phyloP scores from a whole-genome alignment of 176 grass and related monocot genomes.

The Cymbopogon citratus region DNA sequence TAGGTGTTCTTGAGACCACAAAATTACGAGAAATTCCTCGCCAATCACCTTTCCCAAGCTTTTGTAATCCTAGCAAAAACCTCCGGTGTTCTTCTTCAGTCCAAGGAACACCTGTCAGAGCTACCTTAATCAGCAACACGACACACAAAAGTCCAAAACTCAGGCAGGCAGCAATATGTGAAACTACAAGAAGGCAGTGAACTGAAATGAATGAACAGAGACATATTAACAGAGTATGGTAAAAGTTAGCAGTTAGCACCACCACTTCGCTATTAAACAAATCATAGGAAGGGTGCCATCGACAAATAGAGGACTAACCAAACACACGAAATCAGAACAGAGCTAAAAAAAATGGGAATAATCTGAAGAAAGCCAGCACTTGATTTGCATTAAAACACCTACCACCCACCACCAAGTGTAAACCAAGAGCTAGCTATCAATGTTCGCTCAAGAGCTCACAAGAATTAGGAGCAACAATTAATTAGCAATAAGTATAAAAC shows the following conservation, averaged over 20 bases:
- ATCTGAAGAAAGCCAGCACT: neutral
- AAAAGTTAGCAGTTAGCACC: neutral
- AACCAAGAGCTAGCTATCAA: neutral
- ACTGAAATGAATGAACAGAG: neutral
- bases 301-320: neutral
- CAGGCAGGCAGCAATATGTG: neutral
- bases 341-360: neutral
- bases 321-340: neutral
- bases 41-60: slow-evolving; percentile 97
- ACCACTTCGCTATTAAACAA: neutral
- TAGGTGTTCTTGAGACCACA: slow-evolving; percentile 94
- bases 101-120: slow-evolving; percentile 78
- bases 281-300: neutral
- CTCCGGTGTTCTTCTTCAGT: slow-evolving; percentile 98
- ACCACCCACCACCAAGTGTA: neutral
- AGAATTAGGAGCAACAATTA: neutral
- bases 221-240: neutral
- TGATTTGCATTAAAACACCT: neutral
- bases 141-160: neutral
- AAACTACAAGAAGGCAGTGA: slow-evolving; percentile 1
- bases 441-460: neutral
- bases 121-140: slow-evolving; percentile 26
- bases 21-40: slow-evolving; percentile 97
- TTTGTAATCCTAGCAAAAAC: slow-evolving; percentile 94
- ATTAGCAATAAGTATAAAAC: neutral